Evolutionary conservation across 805 yeast species (phyloP), one percentile per base, ranked within the genome.

Genomic region (Debaryomyces hansenii): DNA sequence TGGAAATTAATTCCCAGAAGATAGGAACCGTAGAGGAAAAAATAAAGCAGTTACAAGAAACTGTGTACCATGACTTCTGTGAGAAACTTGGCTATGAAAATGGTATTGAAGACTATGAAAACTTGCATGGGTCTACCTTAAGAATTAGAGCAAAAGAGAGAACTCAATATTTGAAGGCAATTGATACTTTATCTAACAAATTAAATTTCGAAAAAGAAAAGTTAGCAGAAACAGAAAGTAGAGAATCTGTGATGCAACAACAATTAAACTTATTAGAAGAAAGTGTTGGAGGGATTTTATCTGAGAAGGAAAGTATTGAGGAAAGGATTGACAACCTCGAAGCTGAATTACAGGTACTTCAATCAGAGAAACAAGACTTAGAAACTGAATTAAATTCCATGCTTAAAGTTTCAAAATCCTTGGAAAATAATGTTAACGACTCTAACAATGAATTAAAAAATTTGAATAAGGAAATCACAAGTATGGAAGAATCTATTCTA

Each of bases 61-160:
- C 61, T 3, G 64, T 83, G 4, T 87, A 82, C 58, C 40, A 59
- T 8, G 74, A 63, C 0, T 87, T 90, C 58, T 84, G 91, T 46
- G 45, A 58, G 1, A 70, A 65, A 46, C 66, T 84, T 43, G 81
- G 82, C 0, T 80, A 89, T 54, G 60, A 67, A 6, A 64, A 64
- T 50, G 68, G 69, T 28, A 80, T 90, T 34, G 71, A 75, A 40
- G 90, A 85, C 29, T 90, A 86, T 60, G 97, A 90, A 60, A 70
- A 69, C 37, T 70, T 79, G 10, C 87, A 84, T 45, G 91, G 92
- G 5, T 69, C 79, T 4, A 64, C 77, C 4, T 57, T 79, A 41
- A 72, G 87, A 57, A 72, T 73, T 28, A 79, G 80, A 43, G 72
- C 83, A 1, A 81, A 79, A 48, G 89, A 85, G 57, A 70, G 83